Conservation (phyloP, 768 basidiomycete species). For the Xanthoconium purpureum region DNA sequence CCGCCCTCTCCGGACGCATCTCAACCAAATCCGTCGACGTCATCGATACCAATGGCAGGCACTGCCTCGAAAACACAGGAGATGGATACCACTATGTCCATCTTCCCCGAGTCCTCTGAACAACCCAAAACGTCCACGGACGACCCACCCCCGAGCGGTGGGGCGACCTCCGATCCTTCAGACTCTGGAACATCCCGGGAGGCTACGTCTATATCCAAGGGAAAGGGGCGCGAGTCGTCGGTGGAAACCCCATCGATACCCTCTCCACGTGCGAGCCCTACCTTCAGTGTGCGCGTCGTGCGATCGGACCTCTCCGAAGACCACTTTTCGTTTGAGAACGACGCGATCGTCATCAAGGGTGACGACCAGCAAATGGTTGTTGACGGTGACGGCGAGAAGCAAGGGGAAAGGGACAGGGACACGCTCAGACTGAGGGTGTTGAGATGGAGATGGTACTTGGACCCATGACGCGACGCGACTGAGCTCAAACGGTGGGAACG, state of each 20-base stretch:
- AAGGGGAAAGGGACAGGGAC: background rate
- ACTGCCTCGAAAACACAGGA: constrained; percentile 3
- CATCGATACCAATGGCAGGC: background rate
- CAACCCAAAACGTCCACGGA: background rate
- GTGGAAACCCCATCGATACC: background rate
- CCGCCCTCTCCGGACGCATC: background rate
- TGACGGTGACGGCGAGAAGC: background rate
- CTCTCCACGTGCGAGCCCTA: background rate
- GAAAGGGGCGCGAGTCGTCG: background rate
- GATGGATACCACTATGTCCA: background rate
- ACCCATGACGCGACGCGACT: background rate
- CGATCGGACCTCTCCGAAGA: constrained; percentile 17
- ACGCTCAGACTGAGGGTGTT: constrained; percentile 25
- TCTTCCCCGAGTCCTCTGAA: background rate
- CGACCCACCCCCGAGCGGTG: background rate
- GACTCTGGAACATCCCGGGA: background rate
- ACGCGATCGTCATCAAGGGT: constrained; percentile 12
- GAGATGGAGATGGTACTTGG: constrained; percentile 25
- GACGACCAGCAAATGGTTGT: constrained; percentile 12
- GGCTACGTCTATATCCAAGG: background rate
- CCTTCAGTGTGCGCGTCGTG: constrained; percentile 8
- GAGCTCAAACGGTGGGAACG: background rate
- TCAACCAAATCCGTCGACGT: background rate
- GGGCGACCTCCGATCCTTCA: background rate
- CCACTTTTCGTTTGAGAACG: constrained; percentile 24